Conservation (phyloP, 805 yeast species). For the Komagataella phaffii region DNA sequence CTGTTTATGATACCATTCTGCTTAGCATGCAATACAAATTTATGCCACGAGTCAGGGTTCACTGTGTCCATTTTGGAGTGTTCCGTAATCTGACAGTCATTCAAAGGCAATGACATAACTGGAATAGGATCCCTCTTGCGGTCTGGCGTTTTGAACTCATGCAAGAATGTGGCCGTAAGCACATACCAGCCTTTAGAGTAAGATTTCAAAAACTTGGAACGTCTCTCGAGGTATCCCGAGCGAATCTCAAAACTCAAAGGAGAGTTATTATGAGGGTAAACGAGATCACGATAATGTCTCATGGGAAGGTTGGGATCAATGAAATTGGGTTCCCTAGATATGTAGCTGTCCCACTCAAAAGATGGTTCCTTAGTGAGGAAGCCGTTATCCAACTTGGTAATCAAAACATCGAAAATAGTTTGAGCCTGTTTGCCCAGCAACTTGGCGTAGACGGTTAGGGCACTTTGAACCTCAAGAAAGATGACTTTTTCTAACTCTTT, state of each 20-base stretch:
- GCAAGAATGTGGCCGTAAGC: conserved; percentile 75
- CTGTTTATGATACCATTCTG: conserved; percentile 63
- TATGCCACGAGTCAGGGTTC: conserved; percentile 39
- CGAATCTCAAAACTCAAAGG: conserved; percentile 56
- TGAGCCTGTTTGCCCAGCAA: conserved; percentile 63
- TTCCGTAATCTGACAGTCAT: conserved; percentile 71
- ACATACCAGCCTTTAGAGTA: conserved; percentile 88
- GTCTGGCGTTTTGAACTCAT: conserved; percentile 80
- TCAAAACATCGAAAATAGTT: conserved; percentile 49
- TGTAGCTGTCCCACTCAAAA: conserved; percentile 82
- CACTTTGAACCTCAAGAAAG: conserved; percentile 74
- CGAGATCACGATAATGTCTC: conserved; percentile 47
- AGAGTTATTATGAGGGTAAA: conserved; percentile 56
- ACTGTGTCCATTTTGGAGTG: conserved; percentile 63
- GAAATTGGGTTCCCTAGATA: conserved; percentile 59
- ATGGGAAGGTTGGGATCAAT: conserved; percentile 48
- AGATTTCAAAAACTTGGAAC: conserved; percentile 86
- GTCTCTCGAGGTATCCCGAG: conserved; percentile 74
- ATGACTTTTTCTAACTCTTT: conserved; percentile 82
- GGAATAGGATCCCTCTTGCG: conserved; percentile 73
- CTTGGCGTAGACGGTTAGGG: conserved; percentile 59
- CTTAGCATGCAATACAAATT: conserved; percentile 70
- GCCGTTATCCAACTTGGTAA: conserved; percentile 54
- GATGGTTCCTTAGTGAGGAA: conserved; percentile 66
- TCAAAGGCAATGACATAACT: conserved; percentile 68